phyloP scores from a whole-genome alignment of 148 eudicot species.

The Rheum nobile region DNA sequence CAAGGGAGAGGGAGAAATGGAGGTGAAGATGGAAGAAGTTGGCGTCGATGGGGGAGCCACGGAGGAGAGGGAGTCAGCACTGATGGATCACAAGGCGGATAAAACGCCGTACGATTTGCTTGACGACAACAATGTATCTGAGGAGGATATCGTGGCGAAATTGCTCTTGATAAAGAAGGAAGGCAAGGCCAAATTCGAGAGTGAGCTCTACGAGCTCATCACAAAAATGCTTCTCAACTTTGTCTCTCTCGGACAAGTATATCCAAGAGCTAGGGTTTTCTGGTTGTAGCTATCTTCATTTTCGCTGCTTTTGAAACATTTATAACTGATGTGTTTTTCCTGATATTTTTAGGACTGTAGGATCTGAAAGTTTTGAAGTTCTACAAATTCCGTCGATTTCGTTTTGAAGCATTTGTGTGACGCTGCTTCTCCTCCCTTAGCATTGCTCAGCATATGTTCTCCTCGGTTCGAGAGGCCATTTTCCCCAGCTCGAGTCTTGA shows the following conservation, averaged over 20 bases:
- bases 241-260: slow-evolving; percentile 82
- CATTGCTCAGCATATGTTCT: no score
- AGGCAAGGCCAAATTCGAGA: slow-evolving; percentile 30
- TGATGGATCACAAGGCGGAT: slow-evolving; percentile 8
- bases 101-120: slow-evolving; percentile 51
- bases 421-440: no score
- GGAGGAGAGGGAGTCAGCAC: neutral
- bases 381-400: no score
- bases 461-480: no score
- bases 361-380: neutral
- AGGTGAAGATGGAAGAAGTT: neutral
- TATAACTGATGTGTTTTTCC: neutral
- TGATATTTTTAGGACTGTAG: neutral
- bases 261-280: slow-evolving; percentile 8
- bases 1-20: neutral
- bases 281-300: neutral
- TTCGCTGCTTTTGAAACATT: neutral
- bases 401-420: no score
- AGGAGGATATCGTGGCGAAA: slow-evolving; percentile 64
- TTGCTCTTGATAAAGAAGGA: slow-evolving; percentile 62
- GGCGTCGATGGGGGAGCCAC: neutral
- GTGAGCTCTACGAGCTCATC: slow-evolving; percentile 46
- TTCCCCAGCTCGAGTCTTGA: no score
- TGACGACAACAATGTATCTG: slow-evolving; percentile 35
- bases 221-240: slow-evolving; percentile 74